Percentiles rank a stretch among this genome's conserved stretches.
Evolutionary conservation across 2,329 filamentous ascomycete species (phyloP).

Genomic region (Penicillium sp.): DNA sequence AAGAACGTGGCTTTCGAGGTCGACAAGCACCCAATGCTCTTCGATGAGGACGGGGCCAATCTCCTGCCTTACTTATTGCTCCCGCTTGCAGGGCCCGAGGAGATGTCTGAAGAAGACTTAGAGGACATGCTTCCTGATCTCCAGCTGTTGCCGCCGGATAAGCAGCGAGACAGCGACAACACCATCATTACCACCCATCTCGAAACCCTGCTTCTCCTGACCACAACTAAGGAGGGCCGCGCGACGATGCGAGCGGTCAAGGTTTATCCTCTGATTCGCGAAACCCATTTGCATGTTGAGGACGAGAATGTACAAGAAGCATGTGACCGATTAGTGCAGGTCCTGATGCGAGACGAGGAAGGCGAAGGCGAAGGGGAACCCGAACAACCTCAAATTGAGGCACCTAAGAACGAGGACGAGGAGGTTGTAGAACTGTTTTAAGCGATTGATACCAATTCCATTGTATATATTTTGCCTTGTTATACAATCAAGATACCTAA

Average conservation of each 20-base stretch:
- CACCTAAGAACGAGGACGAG: conserved; percentile 44
- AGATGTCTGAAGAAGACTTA: conserved; percentile 82
- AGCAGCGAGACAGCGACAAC: conserved; percentile 72
- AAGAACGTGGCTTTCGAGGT: conserved; percentile 91
- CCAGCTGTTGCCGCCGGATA: conserved; percentile 84
- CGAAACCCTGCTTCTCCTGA: conserved; percentile 80
- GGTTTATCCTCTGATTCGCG: conserved; percentile 84
- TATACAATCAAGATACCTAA: background rate
- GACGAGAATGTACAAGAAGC: conserved; percentile 77
- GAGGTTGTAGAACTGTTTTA: conserved; percentile 47
- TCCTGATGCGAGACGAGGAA: conserved; percentile 77
- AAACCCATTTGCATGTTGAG: conserved; percentile 73
- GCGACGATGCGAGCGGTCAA: conserved; percentile 71
- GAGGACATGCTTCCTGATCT: conserved; percentile 84
- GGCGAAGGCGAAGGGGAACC: conserved; percentile 45
- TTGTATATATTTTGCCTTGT: conserved; percentile 7
- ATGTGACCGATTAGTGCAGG: conserved; percentile 84
- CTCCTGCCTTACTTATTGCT: conserved; percentile 84
- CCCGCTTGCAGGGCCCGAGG: conserved; percentile 81
- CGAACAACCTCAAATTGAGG: conserved; percentile 33
- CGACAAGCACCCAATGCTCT: conserved; percentile 64
- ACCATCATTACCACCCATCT: conserved; percentile 81
- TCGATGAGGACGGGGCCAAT: conserved; percentile 69
- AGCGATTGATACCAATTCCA: conserved; percentile 17
- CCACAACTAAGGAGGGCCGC: conserved; percentile 70